Evolutionary conservation across 345 rosid species (phyloP).

Genomic region (Nasturtium officinale): DNA sequence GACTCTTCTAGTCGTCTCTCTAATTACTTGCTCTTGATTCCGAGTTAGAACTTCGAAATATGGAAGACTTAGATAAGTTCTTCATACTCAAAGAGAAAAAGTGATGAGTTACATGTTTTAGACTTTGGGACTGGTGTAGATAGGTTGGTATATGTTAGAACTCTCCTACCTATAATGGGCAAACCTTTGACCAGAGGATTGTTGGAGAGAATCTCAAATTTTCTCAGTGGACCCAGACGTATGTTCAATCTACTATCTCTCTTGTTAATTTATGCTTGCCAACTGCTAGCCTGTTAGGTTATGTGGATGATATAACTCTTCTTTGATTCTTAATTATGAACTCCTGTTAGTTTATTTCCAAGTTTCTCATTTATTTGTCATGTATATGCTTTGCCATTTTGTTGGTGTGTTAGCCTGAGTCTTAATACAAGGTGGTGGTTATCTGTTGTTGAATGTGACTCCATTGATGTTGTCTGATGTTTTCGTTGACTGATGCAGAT

Average conservation of each 20-base stretch:
- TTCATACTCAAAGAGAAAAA: background rate
- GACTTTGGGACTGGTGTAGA: background rate
- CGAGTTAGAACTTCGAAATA: background rate
- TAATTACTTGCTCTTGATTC: background rate
- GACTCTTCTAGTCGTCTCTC: background rate
- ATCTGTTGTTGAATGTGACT: background rate
- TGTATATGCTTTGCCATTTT: background rate
- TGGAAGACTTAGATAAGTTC: background rate
- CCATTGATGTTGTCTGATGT: background rate
- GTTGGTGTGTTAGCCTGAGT: background rate
- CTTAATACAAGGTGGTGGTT: background rate
- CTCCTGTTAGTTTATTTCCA: background rate
- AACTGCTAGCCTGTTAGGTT: background rate
- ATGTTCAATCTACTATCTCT: background rate
- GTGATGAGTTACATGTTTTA: background rate
- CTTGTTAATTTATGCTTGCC: background rate
- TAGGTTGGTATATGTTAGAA: background rate
- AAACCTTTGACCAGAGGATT: background rate
- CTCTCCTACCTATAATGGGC: background rate
- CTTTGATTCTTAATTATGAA: background rate
- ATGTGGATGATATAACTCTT: background rate
- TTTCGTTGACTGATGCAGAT: conserved; percentile 55
- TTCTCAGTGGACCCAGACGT: background rate
- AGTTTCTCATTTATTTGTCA: background rate
- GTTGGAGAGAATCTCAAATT: background rate